Percentiles rank a stretch among this genome's conserved stretches.
These are phyloP conservation scores for Cryptococcus sp. DNA, from an alignment of 1,284 basidiomycete genomes.

Conservation along the genomic window DNA sequence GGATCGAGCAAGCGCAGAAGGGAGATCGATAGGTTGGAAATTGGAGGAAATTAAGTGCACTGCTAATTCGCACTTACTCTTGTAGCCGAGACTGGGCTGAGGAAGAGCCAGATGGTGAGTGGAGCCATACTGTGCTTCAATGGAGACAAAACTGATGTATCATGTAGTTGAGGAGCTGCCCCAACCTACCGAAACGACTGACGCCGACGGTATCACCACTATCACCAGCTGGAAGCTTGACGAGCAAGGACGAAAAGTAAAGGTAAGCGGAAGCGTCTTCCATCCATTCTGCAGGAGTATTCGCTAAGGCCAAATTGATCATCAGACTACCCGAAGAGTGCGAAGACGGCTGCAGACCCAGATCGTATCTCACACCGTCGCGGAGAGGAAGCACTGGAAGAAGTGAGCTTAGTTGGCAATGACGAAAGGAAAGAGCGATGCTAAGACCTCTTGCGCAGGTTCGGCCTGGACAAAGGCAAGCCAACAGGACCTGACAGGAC, in stretches of 20 bases:
- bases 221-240: constrained; percentile 82
- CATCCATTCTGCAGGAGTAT: neutral
- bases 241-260: constrained; percentile 93
- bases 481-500: constrained; percentile 86
- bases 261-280: constrained; percentile 59
- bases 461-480: constrained; percentile 87
- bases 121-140: too few species aligned
- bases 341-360: constrained; percentile 86
- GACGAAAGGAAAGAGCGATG: constrained; percentile 6
- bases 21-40: too few species aligned
- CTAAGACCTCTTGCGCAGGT: constrained; percentile 53
- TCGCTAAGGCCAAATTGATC: neutral
- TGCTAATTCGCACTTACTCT: too few species aligned
- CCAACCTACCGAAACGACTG: constrained; percentile 64
- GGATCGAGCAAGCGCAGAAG: too few species aligned
- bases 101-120: too few species aligned
- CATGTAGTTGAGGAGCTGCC: constrained; percentile 30
- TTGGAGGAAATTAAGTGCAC: too few species aligned
- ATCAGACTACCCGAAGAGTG: constrained; percentile 66
- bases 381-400: constrained; percentile 87
- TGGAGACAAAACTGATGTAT: too few species aligned
- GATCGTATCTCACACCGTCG: constrained; percentile 90
- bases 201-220: constrained; percentile 86
- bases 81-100: too few species aligned
- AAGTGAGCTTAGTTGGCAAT: constrained; percentile 57